Percentiles rank a stretch among this genome's conserved stretches.
phyloP scores from a whole-genome alignment of 306 rosid genomes.

The Malus orientalis region DNA sequence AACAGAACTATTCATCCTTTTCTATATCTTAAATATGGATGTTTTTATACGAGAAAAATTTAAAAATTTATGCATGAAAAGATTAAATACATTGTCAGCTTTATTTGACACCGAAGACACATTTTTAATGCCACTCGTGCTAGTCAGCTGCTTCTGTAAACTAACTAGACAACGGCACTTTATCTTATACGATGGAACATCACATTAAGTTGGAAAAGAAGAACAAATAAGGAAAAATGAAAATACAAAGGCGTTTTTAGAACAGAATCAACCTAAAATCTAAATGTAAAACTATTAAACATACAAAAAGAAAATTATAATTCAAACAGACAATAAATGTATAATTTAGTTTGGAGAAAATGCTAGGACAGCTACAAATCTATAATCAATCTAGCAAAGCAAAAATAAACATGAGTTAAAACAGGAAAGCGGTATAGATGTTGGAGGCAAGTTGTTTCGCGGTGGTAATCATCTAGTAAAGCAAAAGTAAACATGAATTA shows the following conservation, averaged over 20 bases:
- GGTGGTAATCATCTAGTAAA: too few species aligned
- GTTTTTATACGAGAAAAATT: neutral
- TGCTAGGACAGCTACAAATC: neutral
- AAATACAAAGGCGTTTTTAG: neutral
- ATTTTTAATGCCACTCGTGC: neutral
- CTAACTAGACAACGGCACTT: neutral
- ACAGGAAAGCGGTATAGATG: constrained; percentile 6
- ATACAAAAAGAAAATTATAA: neutral
- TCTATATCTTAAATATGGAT: neutral
- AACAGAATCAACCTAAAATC: neutral
- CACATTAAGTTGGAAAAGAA: neutral
- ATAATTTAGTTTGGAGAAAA: neutral
- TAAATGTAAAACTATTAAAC: too few species aligned
- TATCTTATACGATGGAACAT: neutral
- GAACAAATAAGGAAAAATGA: neutral
- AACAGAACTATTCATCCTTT: too few species aligned
- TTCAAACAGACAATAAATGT: neutral
- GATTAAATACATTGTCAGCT: neutral
- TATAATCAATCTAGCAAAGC: neutral
- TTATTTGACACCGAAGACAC: neutral
- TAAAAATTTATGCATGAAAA: too few species aligned
- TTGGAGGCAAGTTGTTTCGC: too few species aligned
- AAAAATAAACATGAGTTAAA: neutral
- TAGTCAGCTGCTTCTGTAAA: neutral
- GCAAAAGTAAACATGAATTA: too few species aligned